Conservation (phyloP, 73 alveolate species). For the Paramecium pentaurelia region DNA sequence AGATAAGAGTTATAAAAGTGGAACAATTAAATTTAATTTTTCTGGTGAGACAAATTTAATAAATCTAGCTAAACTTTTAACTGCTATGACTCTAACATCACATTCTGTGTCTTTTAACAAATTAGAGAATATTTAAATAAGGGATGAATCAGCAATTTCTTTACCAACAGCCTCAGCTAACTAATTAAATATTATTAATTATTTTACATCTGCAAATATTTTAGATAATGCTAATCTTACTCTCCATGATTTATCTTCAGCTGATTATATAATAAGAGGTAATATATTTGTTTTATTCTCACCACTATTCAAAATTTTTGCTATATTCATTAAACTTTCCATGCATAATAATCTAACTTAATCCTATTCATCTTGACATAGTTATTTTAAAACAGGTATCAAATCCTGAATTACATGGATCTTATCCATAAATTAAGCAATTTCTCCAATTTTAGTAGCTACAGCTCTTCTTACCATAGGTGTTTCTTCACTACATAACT, state of each 20-base stretch:
- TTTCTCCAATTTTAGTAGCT: conserved; percentile 90
- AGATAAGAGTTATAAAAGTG: conserved; percentile 49
- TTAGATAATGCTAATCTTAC: conserved; percentile 94
- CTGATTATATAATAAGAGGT: conserved; percentile 85
- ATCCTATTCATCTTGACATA: conserved; percentile 93
- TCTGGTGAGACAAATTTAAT: conserved; percentile 73
- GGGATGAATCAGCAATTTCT: conserved; percentile 85
- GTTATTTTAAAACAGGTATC: conserved; percentile 85
- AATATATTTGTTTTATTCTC: conserved; percentile 90
- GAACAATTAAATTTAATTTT: conserved; percentile 64
- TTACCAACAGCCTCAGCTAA: conserved; percentile 95
- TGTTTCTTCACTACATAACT: conserved; percentile 96
- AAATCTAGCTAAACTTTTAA: conserved; percentile 71
- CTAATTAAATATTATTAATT: not conserved
- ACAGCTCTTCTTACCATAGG: conserved; percentile 98
- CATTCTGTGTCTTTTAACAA: conserved; percentile 93
- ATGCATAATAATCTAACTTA: conserved; percentile 91
- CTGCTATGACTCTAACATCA: conserved; percentile 95
- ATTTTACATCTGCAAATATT: conserved; percentile 86
- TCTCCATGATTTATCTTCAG: conserved; percentile 98
- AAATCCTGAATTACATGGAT: conserved; percentile 86
- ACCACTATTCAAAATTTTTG: conserved; percentile 86
- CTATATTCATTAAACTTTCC: conserved; percentile 86
- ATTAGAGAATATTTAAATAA: conserved; percentile 86
- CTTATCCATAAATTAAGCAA: conserved; percentile 91